Evolutionary conservation across 441 rosid genomes (phyloP), one percentile per base, ranked within the genome.

Genomic region (Aleurites moluccanus): DNA sequence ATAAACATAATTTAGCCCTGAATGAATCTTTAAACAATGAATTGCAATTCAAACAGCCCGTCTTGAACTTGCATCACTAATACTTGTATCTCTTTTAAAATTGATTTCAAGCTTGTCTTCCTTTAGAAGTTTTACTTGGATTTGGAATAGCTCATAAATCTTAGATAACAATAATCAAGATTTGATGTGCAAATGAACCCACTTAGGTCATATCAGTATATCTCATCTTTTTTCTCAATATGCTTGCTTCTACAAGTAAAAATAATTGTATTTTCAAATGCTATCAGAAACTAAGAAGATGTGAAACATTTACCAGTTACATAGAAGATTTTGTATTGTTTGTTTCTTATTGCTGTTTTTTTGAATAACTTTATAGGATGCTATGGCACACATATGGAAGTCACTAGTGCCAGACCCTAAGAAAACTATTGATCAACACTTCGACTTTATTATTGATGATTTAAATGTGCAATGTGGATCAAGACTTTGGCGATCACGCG

Each of bases 401-500:
- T 88, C 99, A 73, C 85, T 96, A 38, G 89, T 96, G 64, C 89
- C 89, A 14, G 97, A 96, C 74, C 88, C 97, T 45, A 91, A 81
- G 91, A 90, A 65, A 84, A 92, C 97, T 55, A 86, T 96, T 78
- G 98, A 96, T 85, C 93, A 92, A 74, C 86, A 93, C 79, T 82
- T 96, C 80, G 96, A 91, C 80, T 81, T 86, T 52, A 93, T 96
- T 82, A 73, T 92, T 65, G 94, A 93, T 79, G 99, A 96, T 86
- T 85, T 96, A 74, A 72, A 89, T 72, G 77, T 69, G 47, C 99
- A 96, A 85, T 85, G 94, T 81, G 97, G 97, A 80, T 86, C 98
- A 81, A 86, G 98, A 87, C 97, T 93, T 76, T 93, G 98, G 97
- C 97, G 97, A 75, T 90, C 98, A n/a, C 96, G 97, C 77, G 99